A percentile compares a stretch with the other conserved stretches of the same genome.
These are phyloP conservation scores for Halteria grandinella DNA, from an alignment of 73 alveolate species.

Conservation along the genomic window DNA sequence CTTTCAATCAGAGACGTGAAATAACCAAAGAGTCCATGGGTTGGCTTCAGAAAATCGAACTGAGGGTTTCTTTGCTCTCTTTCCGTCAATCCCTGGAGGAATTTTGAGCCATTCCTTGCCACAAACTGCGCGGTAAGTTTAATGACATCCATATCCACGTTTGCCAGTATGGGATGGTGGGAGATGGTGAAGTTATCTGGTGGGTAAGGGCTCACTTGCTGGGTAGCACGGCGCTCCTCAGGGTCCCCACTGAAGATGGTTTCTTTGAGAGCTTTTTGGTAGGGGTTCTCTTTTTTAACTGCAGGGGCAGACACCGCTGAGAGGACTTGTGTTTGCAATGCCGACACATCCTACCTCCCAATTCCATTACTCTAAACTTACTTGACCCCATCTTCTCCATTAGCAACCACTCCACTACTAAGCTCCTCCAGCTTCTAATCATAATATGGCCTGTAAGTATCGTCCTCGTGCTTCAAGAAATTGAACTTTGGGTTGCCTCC, in stretches of 20 bases:
- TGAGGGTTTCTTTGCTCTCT: conserved; percentile 95
- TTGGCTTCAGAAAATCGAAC: conserved; percentile 97
- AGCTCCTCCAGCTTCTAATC: conserved; percentile 74
- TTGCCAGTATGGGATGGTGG: conserved; percentile 93
- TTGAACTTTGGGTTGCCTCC: conserved; percentile 73
- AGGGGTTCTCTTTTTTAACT: too few species aligned
- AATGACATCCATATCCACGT: conserved; percentile 92
- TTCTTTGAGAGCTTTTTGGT: too few species aligned
- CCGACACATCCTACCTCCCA: too few species aligned
- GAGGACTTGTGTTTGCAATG: too few species aligned
- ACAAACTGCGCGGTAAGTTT: conserved; percentile 96
- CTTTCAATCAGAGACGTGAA: conserved; percentile 93
- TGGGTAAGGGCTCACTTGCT: conserved; percentile 41
- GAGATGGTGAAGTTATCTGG: conserved; percentile 82
- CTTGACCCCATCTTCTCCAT: too few species aligned
- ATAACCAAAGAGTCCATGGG: conserved; percentile 93
- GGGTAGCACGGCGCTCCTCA: too few species aligned
- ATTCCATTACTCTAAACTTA: too few species aligned
- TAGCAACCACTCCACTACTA: too few species aligned
- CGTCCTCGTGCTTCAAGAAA: conserved; percentile 73
- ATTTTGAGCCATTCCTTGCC: conserved; percentile 97
- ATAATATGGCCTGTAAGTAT: conserved; percentile 84
- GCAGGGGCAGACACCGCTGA: conserved; percentile 70
- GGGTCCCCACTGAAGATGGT: too few species aligned
- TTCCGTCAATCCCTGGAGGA: conserved; percentile 90